These are phyloP conservation scores for Aspergillus jensenii DNA, from an alignment of 2,329 filamentous ascomycete species.

Conservation along the genomic window DNA sequence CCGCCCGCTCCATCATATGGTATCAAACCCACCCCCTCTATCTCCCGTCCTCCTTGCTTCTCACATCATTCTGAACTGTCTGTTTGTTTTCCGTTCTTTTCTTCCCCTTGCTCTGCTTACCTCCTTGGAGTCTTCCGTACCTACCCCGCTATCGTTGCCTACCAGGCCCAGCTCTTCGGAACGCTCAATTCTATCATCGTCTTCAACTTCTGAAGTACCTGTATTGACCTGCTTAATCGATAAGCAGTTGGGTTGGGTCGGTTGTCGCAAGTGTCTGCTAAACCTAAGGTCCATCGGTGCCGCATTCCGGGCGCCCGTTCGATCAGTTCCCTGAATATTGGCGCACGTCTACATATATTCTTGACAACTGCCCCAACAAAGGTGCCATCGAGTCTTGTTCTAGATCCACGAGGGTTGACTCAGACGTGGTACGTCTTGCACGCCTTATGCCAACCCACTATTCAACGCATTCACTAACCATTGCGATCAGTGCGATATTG, in stretches of 20 bases:
- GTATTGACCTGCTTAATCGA: constrained; percentile 27
- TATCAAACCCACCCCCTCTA: constrained; percentile 21
- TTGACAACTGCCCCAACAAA: background rate
- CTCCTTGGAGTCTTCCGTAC: constrained; percentile 8
- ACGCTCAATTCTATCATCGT: background rate
- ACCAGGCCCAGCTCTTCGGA: constrained; percentile 5
- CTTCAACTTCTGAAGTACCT: constrained; percentile 6
- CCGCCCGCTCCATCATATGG: constrained; percentile 25
- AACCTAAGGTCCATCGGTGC: background rate
- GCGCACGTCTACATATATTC: background rate
- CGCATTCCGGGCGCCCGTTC: background rate
- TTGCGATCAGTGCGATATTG: constrained; percentile 21
- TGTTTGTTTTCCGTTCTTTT: constrained; percentile 18
- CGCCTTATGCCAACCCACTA: constrained; percentile 11
- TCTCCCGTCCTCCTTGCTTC: constrained; percentile 19
- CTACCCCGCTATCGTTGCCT: constrained; percentile 3
- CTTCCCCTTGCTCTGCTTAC: constrained; percentile 14
- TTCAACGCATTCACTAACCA: constrained; percentile 13
- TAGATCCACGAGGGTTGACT: constrained; percentile 3
- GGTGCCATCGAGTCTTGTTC: background rate
- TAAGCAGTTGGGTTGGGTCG: constrained; percentile 17
- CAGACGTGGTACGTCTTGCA: constrained; percentile 28
- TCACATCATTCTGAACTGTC: constrained; percentile 12
- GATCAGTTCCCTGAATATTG: background rate
- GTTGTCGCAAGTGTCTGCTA: background rate